These are phyloP conservation scores for Collybia mongolica DNA, from an alignment of 768 basidiomycete species.

Conservation along the genomic window DNA sequence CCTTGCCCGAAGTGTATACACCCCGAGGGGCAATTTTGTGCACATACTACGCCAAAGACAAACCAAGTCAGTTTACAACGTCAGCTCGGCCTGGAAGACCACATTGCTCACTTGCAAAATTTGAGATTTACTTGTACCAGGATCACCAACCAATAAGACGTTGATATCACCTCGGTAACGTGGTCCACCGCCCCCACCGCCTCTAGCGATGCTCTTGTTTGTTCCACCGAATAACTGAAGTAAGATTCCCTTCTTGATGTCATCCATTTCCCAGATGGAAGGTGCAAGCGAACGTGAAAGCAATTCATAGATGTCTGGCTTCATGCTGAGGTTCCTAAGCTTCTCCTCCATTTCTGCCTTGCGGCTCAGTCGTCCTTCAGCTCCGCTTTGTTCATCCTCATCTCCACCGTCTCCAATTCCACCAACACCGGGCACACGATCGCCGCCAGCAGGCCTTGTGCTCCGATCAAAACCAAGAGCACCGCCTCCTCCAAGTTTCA, in stretches of 20 bases:
- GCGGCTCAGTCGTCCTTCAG: constrained; percentile 41
- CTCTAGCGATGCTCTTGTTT: constrained; percentile 90
- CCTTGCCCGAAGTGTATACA: constrained; percentile 97
- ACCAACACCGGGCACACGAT: constrained; percentile 67
- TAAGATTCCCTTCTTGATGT: constrained; percentile 97
- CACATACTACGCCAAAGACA: constrained; percentile 66
- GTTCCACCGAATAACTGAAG: constrained; percentile 97
- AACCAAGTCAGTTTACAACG: neutral
- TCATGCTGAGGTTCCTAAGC: constrained; percentile 66
- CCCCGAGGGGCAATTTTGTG: constrained; percentile 98
- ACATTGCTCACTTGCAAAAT: constrained; percentile 71
- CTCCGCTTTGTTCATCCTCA: constrained; percentile 53
- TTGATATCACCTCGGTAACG: constrained; percentile 98
- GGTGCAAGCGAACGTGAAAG: constrained; percentile 87
- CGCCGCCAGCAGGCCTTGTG: constrained; percentile 70
- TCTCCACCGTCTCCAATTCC: constrained; percentile 70
- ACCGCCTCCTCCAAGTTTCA: constrained; percentile 73
- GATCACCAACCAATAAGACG: constrained; percentile 94
- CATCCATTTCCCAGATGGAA: constrained; percentile 97
- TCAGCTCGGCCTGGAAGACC: neutral
- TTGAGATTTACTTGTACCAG: constrained; percentile 95
- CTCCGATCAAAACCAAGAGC: constrained; percentile 76
- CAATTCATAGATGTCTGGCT: constrained; percentile 84
- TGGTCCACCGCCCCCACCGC: constrained; percentile 94
- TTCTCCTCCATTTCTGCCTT: constrained; percentile 79